phyloP scores from a whole-genome alignment of 352 stramenopile genomes.

The Detonula confervacea region DNA sequence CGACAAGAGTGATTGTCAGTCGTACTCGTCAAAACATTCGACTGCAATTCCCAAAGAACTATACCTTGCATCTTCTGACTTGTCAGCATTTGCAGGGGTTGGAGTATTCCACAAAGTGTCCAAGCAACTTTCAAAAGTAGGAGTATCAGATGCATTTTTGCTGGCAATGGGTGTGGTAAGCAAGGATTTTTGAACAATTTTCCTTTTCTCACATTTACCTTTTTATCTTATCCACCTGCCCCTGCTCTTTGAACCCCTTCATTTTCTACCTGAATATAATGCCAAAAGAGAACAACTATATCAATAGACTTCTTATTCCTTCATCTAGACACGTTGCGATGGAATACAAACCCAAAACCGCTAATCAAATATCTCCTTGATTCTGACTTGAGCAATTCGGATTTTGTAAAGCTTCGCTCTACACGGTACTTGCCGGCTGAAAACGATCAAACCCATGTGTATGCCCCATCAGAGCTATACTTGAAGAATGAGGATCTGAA shows the following conservation, averaged over 20 bases:
- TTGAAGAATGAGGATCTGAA: conserved; percentile 62
- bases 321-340: conserved; percentile 72
- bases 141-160: conserved; percentile 76
- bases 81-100: conserved; percentile 70
- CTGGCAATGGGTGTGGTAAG: conserved; percentile 64
- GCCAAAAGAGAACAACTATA: conserved; percentile 62
- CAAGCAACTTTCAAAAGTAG: conserved; percentile 46
- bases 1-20: not conserved
- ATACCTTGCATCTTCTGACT: conserved; percentile 71
- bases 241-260: not conserved
- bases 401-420: conserved; percentile 63
- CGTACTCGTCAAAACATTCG: not conserved
- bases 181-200: not conserved
- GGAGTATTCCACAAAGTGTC: conserved; percentile 76
- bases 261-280: not conserved
- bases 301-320: conserved; percentile 80
- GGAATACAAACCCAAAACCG: conserved; percentile 66
- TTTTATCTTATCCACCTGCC: not conserved
- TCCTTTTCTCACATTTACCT: conserved; percentile 1
- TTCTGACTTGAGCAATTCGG: conserved; percentile 55
- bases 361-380: conserved; percentile 77
- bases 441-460: conserved; percentile 64
- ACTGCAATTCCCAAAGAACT: conserved; percentile 57
- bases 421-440: conserved; percentile 76
- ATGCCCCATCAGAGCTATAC: conserved; percentile 74